phyloP scores from a whole-genome alignment of 768 basidiomycete genomes.

The Pleurotus tuber-regium region DNA sequence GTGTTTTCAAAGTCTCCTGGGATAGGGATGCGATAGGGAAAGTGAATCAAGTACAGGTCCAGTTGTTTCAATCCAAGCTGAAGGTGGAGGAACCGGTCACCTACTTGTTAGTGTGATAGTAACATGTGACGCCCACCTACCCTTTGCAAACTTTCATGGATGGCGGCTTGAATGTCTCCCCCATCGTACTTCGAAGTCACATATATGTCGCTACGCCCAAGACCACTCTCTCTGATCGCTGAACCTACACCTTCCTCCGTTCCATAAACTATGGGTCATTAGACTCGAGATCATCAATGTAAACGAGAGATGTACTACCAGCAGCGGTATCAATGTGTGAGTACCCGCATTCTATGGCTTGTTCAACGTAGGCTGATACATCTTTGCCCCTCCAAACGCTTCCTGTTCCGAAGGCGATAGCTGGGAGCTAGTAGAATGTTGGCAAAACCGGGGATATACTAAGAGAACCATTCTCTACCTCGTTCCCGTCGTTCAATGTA shows the following conservation, averaged over 20 bases:
- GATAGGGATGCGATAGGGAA: slow-evolving; percentile 25
- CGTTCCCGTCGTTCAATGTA: slow-evolving; percentile 38
- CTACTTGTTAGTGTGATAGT: too few species aligned
- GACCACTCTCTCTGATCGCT: slow-evolving; percentile 45
- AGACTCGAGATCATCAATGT: slow-evolving; percentile 28
- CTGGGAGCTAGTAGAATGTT: slow-evolving; percentile 42
- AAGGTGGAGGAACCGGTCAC: too few species aligned
- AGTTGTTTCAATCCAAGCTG: slow-evolving; percentile 62
- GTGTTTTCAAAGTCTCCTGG: slow-evolving; percentile 18
- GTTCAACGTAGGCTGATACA: slow-evolving; percentile 50
- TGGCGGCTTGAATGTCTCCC: slow-evolving; percentile 36
- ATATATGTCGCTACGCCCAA: slow-evolving; percentile 42
- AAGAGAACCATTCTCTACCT: slow-evolving; percentile 13
- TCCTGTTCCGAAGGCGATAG: slow-evolving; percentile 65
- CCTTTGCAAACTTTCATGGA: slow-evolving; percentile 48
- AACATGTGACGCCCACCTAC: too few species aligned
- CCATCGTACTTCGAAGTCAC: slow-evolving; percentile 55
- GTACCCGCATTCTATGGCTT: slow-evolving; percentile 60
- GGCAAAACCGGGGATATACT: background rate
- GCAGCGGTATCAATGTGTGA: slow-evolving; percentile 38
- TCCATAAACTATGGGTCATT: slow-evolving; percentile 37
- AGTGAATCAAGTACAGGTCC: slow-evolving; percentile 72
- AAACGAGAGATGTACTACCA: slow-evolving; percentile 11
- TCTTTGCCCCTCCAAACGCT: slow-evolving; percentile 43
- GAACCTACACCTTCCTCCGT: slow-evolving; percentile 32